These are phyloP conservation scores for Protomyces gravidus DNA, from an alignment of 1,139 yeast species.

Conservation along the genomic window DNA sequence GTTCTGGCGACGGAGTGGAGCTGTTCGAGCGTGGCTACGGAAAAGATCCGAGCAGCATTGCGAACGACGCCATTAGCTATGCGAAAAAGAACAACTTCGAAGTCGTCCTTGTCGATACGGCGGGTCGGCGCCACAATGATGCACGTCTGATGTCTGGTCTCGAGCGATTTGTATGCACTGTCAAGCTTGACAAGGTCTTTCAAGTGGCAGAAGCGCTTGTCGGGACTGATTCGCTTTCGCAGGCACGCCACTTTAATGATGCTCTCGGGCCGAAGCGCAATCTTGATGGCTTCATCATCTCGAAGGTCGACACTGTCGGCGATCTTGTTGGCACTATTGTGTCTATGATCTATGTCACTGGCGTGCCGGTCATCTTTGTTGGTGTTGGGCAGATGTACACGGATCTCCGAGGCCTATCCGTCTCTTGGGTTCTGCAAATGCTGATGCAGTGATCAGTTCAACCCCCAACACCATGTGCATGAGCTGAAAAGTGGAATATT, in stretches of 20 bases:
- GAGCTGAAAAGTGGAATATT: no score
- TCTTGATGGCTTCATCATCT: conserved; percentile 84
- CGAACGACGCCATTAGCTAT: conserved; percentile 83
- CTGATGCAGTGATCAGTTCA: conserved; percentile 55
- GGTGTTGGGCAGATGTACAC: conserved; percentile 98
- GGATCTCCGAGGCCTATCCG: conserved; percentile 86
- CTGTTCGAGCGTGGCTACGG: conserved; percentile 94
- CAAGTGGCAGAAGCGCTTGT: conserved; percentile 99
- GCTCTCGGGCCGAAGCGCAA: conserved; percentile 84
- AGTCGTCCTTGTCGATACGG: conserved; percentile 90
- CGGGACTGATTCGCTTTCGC: conserved; percentile 95
- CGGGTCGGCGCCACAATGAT: conserved; percentile 95
- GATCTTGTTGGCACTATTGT: conserved; percentile 96
- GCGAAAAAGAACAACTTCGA: conserved; percentile 59
- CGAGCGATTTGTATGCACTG: conserved; percentile 91
- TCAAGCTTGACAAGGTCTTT: conserved; percentile 90
- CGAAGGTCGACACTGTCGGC: conserved; percentile 96
- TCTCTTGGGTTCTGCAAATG: conserved; percentile 85
- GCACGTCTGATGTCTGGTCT: conserved; percentile 92
- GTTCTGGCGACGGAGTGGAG: conserved; percentile 60
- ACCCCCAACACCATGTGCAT: no score
- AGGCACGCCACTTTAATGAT: conserved; percentile 84
- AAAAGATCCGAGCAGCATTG: conserved; percentile 91
- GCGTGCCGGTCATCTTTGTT: conserved; percentile 88
- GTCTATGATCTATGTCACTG: conserved; percentile 94